Conservation (phyloP, 331 rosid species). For the Erythrophleum ivorense region DNA sequence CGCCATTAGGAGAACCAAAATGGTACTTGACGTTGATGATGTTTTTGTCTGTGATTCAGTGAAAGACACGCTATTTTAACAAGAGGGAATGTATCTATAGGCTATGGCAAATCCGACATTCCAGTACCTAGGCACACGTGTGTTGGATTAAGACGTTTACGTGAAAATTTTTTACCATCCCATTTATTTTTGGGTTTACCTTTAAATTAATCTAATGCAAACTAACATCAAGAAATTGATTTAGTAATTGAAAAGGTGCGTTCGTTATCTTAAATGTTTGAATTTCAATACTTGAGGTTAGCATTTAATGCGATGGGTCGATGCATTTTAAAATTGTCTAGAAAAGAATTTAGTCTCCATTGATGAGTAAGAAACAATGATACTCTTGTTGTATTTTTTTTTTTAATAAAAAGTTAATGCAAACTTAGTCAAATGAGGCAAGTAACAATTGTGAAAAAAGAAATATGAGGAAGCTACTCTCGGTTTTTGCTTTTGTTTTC, state of each 20-base stretch:
- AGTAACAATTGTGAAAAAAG: background rate
- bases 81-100: background rate
- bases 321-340: no score
- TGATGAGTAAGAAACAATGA: no score
- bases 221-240: background rate
- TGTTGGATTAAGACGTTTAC: background rate
- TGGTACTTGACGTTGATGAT: background rate
- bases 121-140: background rate
- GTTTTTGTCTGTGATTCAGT: background rate
- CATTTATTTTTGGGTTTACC: background rate
- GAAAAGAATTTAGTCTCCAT: no score
- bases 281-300: no score
- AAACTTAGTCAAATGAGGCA: no score
- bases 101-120: background rate
- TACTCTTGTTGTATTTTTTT: no score
- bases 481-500: background rate
- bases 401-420: no score
- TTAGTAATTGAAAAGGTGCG: no score
- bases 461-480: background rate
- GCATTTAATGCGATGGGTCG: no score
- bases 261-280: no score
- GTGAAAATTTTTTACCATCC: background rate
- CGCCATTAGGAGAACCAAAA: background rate
- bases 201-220: background rate
- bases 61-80: background rate